Base-by-base conservation (phyloP, 73 alveolate genomes). In the Urostyla sp. region DNA sequence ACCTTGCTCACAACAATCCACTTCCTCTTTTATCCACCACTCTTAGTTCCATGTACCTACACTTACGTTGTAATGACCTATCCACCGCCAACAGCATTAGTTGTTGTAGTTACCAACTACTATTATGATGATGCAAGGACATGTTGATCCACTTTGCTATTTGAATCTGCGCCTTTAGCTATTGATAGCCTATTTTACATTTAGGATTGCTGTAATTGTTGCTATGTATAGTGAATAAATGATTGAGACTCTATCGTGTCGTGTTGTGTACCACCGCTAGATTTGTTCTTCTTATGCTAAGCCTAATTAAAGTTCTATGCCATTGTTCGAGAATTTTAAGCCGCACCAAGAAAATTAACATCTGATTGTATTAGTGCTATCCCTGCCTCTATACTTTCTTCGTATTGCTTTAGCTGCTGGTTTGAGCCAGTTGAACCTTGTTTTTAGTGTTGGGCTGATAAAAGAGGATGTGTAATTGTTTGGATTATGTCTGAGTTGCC, bases 351-450 rank as follows among this genome's bases (percentile, higher is more conserved):
- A 13, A 59, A 32, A 13, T 59, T 55, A 13, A 59, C n/a, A 2
- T 52, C 37, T 30, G 16, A 59, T 28, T 52, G 37, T 30, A 59
- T 15, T 8, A 59, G 5, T 4, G 76, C 76, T 3, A 55, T 31
- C 4, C 76, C 76, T 32, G 76, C 76, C 4, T 59, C 76, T 32
- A 59, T n/a, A 31, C 37, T 59, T 59, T 59, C 76, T 10, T 59
- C 76, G 37, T 35, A 59, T 13, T 52, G 32, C 30, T 59, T 59
- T 28, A 59, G 20, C 37, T 59, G 35, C 11, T 55, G 57, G 20
- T 59, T 59, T 30, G 76, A 59, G 15, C 76, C 76, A 32, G 76
- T 35, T 13, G 76, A 59, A 6, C 76, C 76, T n/a, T n/a, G n/a
- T 59, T 55, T 23, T 8, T 52, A 35, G 34, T 59, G 76, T n/a